Base-by-base conservation (phyloP, 1,284 basidiomycete genomes). In the Butyriboletus appendiculatus region DNA sequence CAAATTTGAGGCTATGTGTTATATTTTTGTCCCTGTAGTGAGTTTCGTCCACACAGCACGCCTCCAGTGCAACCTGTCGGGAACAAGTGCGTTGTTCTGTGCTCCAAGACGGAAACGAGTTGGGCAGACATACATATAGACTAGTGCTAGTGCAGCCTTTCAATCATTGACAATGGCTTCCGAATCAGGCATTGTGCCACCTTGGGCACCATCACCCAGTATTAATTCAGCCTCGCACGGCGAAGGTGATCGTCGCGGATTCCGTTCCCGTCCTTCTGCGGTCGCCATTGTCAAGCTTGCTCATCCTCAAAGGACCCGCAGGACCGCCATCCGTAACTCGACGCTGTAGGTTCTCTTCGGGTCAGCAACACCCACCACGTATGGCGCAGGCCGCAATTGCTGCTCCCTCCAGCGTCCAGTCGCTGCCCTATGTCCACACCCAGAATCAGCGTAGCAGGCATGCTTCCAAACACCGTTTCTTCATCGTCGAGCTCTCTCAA, bases 401-500 rank as follows among this genome's bases (percentile, higher is more conserved):
- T 44, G 35, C 45, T 44, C 53, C 63, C 30, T 53, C 57, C 20
- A 47, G 15, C 22, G 46, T 56, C 34, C 69, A 71, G 10, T 52
- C 68, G 2, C 45, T 68, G 35, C 51, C 66, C 58, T 73, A 68
- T 53, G 48, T 57, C 43, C 55, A 70, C 47, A 18, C 54, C 8
- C 64, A 68, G 47, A 57, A 53, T 43, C 73, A 75, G 55, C 73
- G 75, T 48, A 52, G 30, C 32, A 67, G 70, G 50, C 69, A 72
- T 45, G 59, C 67, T 42, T 76, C 75, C 47, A 83, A 80, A 61
- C 81, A 83, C 64, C 82, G 82, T 52, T 89, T 89, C 75, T 70
- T 76, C 56, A 76, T 80, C 56, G 74, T 77, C 22, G 87, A 90
- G 62, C 81, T 90, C 64, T 90, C 88, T 15, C 77, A 79, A 61